Evolutionary conservation across 2,329 filamentous ascomycete species (phyloP), one percentile per base, ranked within the genome.

Genomic region (Monilinia aucupariae): DNA sequence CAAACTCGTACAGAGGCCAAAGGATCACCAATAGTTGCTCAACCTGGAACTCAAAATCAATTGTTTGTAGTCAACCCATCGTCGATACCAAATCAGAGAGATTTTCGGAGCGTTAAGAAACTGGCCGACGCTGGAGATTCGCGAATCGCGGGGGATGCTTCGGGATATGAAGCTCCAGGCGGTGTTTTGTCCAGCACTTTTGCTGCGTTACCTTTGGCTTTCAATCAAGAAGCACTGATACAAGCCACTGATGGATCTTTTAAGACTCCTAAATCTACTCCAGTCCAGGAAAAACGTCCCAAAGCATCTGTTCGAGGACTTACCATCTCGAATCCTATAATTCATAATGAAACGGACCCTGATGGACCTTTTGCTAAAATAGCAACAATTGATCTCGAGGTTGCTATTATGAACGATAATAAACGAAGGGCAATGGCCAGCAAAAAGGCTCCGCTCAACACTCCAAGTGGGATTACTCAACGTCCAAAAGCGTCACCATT

Each of bases 31-130:
- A 61, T 68, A 12, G 61, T 64, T 41, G 66, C 65, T 37, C 66
- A 66, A n/a, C 61, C 63, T 48, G 69, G 69, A 51, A 64, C 65
- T 8, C 70, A 68, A 43, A 71, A 63, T 60, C 68, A 70, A n/a
- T 59, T 73, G 4, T 74, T 72, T 50, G 69, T 74, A 41, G 72
- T 71, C 10, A 74, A 74, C 48, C 71, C 69, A 34, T 73, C 71
- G 5, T 52, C 64, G 9, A 70, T 69, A 17, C 68, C 71, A 41
- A 63, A 59, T 8, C 52, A 58, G 55, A 59, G 64, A 27, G 65
- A 70, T 59, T 64, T 62, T 3, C 63, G 62, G 54, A 69, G 70
- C 1, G 70, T 69, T 25, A 70, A 68, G 20, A 71, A 70, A 62
- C 62, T 69, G 49, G 64, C 51, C 45, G 50, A 49, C 37, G 41